Evolutionary conservation across 2,329 filamentous ascomycete genomes (phyloP).

Genomic region (Alternaria infectoria): DNA sequence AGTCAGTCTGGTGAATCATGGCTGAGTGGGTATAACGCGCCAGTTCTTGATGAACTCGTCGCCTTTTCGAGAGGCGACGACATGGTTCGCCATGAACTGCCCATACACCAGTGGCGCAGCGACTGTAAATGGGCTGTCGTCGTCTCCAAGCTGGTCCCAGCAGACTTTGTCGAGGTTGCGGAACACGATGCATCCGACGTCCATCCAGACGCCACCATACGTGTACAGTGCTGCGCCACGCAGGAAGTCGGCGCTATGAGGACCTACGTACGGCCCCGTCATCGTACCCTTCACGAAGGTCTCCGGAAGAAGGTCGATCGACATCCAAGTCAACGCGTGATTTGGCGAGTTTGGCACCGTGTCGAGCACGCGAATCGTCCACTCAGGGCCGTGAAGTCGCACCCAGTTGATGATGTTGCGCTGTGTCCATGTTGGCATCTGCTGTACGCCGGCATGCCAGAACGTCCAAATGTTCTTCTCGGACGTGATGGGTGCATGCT

Average conservation of each 20-base stretch:
- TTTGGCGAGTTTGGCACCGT: constrained; percentile 46
- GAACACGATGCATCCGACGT: constrained; percentile 51
- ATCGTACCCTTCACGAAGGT: constrained; percentile 54
- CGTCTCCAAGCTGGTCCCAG: constrained; percentile 49
- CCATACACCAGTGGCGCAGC: constrained; percentile 34
- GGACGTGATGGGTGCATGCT: constrained; percentile 37
- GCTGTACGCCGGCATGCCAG: constrained; percentile 47
- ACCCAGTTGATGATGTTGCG: constrained; percentile 53
- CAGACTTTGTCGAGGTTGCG: constrained; percentile 49
- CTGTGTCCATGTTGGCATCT: constrained; percentile 50
- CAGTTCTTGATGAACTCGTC: constrained; percentile 54
- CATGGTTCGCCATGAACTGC: constrained; percentile 49
- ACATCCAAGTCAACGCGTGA: constrained; percentile 48
- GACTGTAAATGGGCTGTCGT: constrained; percentile 44
- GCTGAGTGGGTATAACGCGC: constrained; percentile 49
- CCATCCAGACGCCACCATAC: constrained; percentile 52
- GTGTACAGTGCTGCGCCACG: constrained; percentile 51
- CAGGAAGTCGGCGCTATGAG: constrained; percentile 57
- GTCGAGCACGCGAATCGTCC: constrained; percentile 54
- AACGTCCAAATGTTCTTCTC: constrained; percentile 53
- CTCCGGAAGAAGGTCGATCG: constrained; percentile 42
- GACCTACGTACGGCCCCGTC: constrained; percentile 52
- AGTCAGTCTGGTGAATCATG: neutral
- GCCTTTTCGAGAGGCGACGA: constrained; percentile 52
- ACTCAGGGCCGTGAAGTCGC: constrained; percentile 47